Evolutionary conservation across 2,329 filamentous ascomycete species (phyloP).

Genomic region (Lachnellula arida): DNA sequence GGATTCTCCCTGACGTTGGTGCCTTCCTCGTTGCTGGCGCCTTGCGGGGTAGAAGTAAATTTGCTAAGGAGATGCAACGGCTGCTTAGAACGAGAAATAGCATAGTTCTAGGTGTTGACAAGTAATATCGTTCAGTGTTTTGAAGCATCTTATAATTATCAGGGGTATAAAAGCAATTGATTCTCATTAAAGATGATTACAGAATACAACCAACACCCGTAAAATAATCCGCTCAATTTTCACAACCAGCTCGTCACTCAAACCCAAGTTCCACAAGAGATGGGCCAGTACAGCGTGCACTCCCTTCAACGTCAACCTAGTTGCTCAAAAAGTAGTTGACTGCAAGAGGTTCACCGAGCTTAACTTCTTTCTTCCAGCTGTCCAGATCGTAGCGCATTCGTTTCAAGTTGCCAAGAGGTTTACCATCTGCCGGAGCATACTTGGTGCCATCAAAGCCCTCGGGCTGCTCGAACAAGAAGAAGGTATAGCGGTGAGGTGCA

Average conservation of each 20-base stretch:
- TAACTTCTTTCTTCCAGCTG: conserved; percentile 34
- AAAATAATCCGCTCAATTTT: too few relatives aligned
- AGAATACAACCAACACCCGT: too few relatives aligned
- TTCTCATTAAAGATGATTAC: too few relatives aligned
- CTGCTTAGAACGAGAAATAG: too few relatives aligned
- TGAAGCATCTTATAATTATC: too few relatives aligned
- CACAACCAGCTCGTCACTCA: neutral
- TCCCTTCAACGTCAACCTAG: conserved; percentile 4
- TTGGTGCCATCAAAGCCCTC: conserved; percentile 32
- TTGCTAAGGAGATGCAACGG: too few relatives aligned
- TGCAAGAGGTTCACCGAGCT: conserved; percentile 32
- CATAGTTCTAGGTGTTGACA: too few relatives aligned
- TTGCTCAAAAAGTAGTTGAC: conserved; percentile 35
- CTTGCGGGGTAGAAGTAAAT: too few relatives aligned
- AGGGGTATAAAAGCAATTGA: too few relatives aligned
- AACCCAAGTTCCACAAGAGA: neutral
- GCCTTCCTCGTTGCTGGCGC: too few relatives aligned
- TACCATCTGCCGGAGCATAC: conserved; percentile 32
- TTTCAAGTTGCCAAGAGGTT: conserved; percentile 31
- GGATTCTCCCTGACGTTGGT: too few relatives aligned
- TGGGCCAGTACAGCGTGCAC: neutral
- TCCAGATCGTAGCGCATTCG: conserved; percentile 42
- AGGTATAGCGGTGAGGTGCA: conserved; percentile 44
- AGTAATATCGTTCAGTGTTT: too few relatives aligned
- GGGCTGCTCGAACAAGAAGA: conserved; percentile 46